Conservation (phyloP, 2,329 filamentous ascomycete species). For the Nannizziopsis arthrosporioides region DNA sequence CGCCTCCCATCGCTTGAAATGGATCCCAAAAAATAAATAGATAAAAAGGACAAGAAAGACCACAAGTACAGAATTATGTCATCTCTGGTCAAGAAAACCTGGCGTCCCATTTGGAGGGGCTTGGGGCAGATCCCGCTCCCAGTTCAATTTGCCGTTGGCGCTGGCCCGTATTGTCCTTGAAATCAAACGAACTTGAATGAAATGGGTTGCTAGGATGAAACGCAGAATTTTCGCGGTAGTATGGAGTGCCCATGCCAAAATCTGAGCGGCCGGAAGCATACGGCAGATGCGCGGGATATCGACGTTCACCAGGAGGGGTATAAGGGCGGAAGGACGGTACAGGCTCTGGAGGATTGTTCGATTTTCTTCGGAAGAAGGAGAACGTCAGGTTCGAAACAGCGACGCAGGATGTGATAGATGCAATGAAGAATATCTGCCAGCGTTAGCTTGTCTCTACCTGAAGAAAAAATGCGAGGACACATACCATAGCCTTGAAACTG, state of each 20-base stretch:
- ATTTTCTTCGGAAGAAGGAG: constrained; percentile 41
- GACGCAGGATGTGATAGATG: constrained; percentile 38
- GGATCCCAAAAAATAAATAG: not conserved
- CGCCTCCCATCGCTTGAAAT: not conserved
- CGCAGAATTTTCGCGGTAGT: not conserved
- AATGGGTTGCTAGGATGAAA: constrained; percentile 4
- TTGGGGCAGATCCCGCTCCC: constrained; percentile 18
- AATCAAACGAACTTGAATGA: constrained; percentile 16
- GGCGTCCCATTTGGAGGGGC: constrained; percentile 1
- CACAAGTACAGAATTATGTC: not conserved
- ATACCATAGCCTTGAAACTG: constrained; percentile 67
- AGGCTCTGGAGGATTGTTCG: constrained; percentile 26
- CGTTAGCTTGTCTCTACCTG: not conserved
- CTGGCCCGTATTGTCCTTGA: constrained; percentile 21
- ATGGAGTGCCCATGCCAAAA: constrained; percentile 16
- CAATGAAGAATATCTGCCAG: constrained; percentile 29
- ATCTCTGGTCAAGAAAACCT: not conserved
- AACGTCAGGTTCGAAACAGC: constrained; percentile 51
- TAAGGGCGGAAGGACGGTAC: constrained; percentile 21
- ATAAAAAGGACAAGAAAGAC: not conserved
- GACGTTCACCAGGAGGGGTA: constrained; percentile 18
- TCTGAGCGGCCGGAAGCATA: constrained; percentile 20
- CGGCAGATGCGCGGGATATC: constrained; percentile 21
- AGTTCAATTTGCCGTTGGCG: constrained; percentile 23
- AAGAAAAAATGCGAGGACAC: constrained; percentile 15